Evolutionary conservation across 805 yeast species (phyloP), one percentile per base, ranked within the genome.

Genomic region (Myxozyma nipponensis): DNA sequence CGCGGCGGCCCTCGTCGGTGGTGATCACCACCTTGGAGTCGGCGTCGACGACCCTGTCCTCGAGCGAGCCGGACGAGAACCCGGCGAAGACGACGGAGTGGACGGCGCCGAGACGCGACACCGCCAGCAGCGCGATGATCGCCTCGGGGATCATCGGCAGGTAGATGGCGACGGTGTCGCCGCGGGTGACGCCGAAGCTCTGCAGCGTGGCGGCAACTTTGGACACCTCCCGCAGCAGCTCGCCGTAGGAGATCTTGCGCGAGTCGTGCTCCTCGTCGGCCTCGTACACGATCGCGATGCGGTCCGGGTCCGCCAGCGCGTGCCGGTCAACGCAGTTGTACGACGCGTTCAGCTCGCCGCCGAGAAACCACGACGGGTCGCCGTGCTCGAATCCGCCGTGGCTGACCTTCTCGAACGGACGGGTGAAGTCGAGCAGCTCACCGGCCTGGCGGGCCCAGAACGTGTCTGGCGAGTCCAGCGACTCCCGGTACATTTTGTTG

Each of bases 121-220:
- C 83, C 42, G 98, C 98, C 65, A 91, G 76, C 78, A 91, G 80
- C n/a, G 98, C 85, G 50, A 93, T 81, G 55, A 93, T 75, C 19
- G 97, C 96, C 72, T 90, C 96, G 44, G 98, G 95, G 55, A 90
- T 90, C 98, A 93, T 91, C 65, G 98, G 98, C 67, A 91, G 74
- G 71, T 91, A 91, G 52, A 91, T 86, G 44, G 97, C 98, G 51
- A 91, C 98, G 24, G 95, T 86, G 66, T 91, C 98, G 66, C 98
- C 98, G 70, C 87, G 86, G 61, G 77, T 73, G 61, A 91, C 91
- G 50, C 98, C 98, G 79, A 89, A 82, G 51, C 82, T 77, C 57
- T 77, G 73, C 67, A 93, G 77, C 39, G 87, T 84, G 61, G 85
- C 90, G 10, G 98, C 96, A 62, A 89, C 82, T 65, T 84, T 82